Conservation (phyloP, 306 rosid species). For the Quercus wislizeni region DNA sequence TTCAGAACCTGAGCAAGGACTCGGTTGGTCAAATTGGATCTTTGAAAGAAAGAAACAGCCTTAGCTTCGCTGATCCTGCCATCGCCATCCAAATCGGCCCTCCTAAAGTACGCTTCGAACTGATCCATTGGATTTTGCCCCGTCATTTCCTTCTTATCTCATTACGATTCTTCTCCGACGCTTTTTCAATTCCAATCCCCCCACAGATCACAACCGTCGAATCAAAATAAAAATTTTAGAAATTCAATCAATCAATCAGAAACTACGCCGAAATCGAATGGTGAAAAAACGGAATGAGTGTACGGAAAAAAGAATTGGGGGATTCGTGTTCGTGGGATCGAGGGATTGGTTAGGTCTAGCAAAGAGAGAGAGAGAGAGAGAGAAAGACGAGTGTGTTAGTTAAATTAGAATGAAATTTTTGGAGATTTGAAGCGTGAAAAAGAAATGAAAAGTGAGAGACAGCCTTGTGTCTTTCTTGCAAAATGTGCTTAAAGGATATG, state of each 20-base stretch:
- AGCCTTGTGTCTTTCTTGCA: background rate
- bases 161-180: background rate
- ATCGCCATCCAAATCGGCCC: constrained; percentile 98
- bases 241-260: background rate
- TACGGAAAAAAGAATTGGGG: background rate
- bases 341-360: background rate
- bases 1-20: constrained; percentile 79
- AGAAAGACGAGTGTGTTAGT: background rate
- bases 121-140: constrained; percentile 53
- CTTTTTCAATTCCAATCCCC: background rate
- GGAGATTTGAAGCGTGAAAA: background rate
- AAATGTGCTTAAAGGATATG: background rate
- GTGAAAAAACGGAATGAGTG: background rate
- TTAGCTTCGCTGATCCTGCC: constrained; percentile 92
- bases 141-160: constrained; percentile 22
- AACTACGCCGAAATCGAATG: background rate
- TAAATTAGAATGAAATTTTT: background rate
- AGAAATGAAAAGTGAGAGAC: background rate
- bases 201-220: background rate
- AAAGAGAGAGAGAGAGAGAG: too few relatives aligned
- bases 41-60: constrained; percentile 83
- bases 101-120: constrained; percentile 68
- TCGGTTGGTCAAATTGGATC: constrained; percentile 74
- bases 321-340: background rate
- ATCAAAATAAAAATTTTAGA: too few relatives aligned